Evolutionary conservation across 345 rosid genomes (phyloP), one percentile per base, ranked within the genome.

Genomic region (Raphanus raphanistrum): DNA sequence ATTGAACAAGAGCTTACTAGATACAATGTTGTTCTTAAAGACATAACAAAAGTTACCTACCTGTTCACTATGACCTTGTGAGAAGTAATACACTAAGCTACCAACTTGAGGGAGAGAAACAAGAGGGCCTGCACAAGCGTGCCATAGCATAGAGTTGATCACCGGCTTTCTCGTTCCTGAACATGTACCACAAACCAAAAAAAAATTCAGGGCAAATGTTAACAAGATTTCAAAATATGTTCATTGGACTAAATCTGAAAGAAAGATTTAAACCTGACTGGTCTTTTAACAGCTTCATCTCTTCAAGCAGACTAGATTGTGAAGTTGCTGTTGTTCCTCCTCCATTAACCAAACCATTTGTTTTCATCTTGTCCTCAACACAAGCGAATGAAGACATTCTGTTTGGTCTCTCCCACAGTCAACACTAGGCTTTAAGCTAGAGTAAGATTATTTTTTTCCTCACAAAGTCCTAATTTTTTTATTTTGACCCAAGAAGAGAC

Each of bases 51-150:
- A 16, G 55, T 67, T 75, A 95, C 99, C 96, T 75, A 95, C 99
- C 98, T 96, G 99, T 80, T 96, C 99, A 13, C 98, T 93, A 60
- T 93, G 99, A 45, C 99, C 99, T 82, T 96, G 99, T 81, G 99
- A 95, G 76, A 96, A 93, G 77, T 93, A 96, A 76, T 90, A 89
- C 68, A 89, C 97, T 31, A 96, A 91, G 79, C 93, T 89, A 28
- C 99, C 99, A 43, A 96, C 88, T 81, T 88, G 99, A 82, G 99
- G 99, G 80, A 96, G 83, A 70, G 81, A 88, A 76, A 91, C 99
- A 64, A 96, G 89, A 25, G 99, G 99, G 48, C 99, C 99, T 10
- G 99, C 99, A 77, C 98, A 96, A 35, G 98, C 98, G 73, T 96
- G 91, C 99, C 99, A 96, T 52, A 96, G 82, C 91, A 91, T 96